Evolutionary conservation across 192 early-diverging fungal genomes (phyloP).

Genomic region (Dissophora globulifera): DNA sequence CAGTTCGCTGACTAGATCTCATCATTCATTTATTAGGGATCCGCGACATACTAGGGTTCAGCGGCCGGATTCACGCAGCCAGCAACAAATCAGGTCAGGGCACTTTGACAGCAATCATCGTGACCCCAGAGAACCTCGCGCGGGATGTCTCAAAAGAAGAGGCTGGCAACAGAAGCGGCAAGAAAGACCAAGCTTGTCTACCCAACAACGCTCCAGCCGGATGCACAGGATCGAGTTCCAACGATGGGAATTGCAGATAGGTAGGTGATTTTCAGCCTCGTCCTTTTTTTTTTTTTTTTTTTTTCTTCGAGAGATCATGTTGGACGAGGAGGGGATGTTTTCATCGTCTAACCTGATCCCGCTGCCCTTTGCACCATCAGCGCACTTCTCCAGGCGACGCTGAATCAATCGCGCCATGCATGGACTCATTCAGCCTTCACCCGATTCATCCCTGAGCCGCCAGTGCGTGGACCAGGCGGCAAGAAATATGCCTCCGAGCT

Average conservation of each 20-base stretch:
- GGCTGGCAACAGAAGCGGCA: constrained; percentile 1
- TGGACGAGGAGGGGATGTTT: too few species aligned
- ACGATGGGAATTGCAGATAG: constrained; percentile 46
- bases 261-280: constrained; percentile 9
- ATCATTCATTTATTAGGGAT: too few species aligned
- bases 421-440: constrained; percentile 46
- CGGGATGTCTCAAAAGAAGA: neutral
- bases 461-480: constrained; percentile 31
- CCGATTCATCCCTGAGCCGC: constrained; percentile 32
- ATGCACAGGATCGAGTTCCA: constrained; percentile 16
- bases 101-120: too few species aligned
- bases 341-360: neutral
- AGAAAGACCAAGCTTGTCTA: constrained; percentile 23
- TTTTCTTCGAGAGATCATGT: too few species aligned
- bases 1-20: too few species aligned
- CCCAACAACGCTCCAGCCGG: constrained; percentile 24
- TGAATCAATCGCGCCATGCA: constrained; percentile 24
- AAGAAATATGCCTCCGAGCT: constrained; percentile 39
- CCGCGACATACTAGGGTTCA: too few species aligned
- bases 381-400: constrained; percentile 27
- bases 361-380: neutral
- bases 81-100: too few species aligned
- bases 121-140: neutral
- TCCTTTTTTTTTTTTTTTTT: too few species aligned
- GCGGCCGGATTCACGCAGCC: too few species aligned